Evolutionary conservation across 441 rosid genomes (phyloP).

Genomic region (Adansonia rubrostipa): DNA sequence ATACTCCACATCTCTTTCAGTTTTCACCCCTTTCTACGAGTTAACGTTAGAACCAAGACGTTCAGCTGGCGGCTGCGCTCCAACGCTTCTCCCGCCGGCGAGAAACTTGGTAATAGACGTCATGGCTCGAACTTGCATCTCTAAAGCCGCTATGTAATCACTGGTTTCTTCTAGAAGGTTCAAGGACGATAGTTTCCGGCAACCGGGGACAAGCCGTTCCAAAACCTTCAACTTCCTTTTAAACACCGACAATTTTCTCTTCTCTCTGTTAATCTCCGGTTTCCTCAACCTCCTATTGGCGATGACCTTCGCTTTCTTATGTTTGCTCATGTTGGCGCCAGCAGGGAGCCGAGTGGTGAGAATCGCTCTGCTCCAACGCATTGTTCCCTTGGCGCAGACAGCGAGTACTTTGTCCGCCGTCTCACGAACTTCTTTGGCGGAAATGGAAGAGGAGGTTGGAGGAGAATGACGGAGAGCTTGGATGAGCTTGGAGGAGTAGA

Average conservation of each 20-base stretch:
- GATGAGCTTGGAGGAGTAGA: constrained; percentile 59
- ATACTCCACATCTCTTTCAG: neutral
- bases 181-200: constrained; percentile 53
- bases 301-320: constrained; percentile 38
- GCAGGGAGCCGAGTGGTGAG: constrained; percentile 38
- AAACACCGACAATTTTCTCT: constrained; percentile 44
- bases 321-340: constrained; percentile 37
- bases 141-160: constrained; percentile 65
- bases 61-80: constrained; percentile 27
- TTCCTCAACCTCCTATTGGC: constrained; percentile 28
- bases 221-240: constrained; percentile 47
- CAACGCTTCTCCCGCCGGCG: constrained; percentile 20
- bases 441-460: constrained; percentile 15
- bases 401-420: constrained; percentile 60
- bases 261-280: constrained; percentile 1
- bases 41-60: constrained; percentile 17
- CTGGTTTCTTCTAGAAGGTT: constrained; percentile 63
- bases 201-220: constrained; percentile 64
- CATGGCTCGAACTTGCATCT: constrained; percentile 70
- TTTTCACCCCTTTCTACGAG: constrained; percentile 20
- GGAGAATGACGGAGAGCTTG: constrained; percentile 53
- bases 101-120: constrained; percentile 44
- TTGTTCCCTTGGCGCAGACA: constrained; percentile 52
- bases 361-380: constrained; percentile 57
- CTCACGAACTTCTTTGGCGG: constrained; percentile 43